These are phyloP conservation scores for Rhodotorula sp. DNA, from an alignment of 1,284 basidiomycete species.

Conservation along the genomic window DNA sequence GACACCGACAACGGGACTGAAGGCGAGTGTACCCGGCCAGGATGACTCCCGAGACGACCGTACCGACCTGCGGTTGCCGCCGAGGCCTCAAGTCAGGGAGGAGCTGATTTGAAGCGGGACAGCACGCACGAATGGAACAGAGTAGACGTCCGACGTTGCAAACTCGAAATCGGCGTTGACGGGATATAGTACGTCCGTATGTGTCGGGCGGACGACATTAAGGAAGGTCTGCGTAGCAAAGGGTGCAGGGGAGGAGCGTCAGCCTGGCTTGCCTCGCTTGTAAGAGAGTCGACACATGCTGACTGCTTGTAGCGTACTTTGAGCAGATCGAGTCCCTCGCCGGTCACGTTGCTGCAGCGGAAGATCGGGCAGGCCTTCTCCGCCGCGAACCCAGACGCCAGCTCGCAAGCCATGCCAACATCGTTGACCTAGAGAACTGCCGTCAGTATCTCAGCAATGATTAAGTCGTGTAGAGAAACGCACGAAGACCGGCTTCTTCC, in stretches of 20 bases:
- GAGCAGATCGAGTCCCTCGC: constrained; percentile 53
- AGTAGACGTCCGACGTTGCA: constrained; percentile 63
- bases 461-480: neutral
- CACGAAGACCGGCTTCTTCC: constrained; percentile 52
- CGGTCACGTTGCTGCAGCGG: constrained; percentile 91
- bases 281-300: neutral
- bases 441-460: neutral
- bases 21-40: neutral
- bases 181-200: constrained; percentile 38
- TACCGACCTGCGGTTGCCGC: constrained; percentile 60
- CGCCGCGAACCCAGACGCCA: constrained; percentile 68
- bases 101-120: no score
- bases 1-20: no score
- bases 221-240: constrained; percentile 44
- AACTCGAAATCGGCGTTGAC: constrained; percentile 62
- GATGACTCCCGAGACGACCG: constrained; percentile 48
- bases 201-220: constrained; percentile 44
- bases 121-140: constrained; percentile 74
- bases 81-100: neutral
- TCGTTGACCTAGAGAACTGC: constrained; percentile 43
- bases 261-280: neutral
- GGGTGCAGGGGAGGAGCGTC: no score
- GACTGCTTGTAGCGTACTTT: constrained; percentile 15
- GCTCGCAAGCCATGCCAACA: constrained; percentile 66
- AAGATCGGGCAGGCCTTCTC: constrained; percentile 64